These are phyloP conservation scores for Ustilago loliicola DNA, from an alignment of 1,284 basidiomycete species.

Conservation along the genomic window DNA sequence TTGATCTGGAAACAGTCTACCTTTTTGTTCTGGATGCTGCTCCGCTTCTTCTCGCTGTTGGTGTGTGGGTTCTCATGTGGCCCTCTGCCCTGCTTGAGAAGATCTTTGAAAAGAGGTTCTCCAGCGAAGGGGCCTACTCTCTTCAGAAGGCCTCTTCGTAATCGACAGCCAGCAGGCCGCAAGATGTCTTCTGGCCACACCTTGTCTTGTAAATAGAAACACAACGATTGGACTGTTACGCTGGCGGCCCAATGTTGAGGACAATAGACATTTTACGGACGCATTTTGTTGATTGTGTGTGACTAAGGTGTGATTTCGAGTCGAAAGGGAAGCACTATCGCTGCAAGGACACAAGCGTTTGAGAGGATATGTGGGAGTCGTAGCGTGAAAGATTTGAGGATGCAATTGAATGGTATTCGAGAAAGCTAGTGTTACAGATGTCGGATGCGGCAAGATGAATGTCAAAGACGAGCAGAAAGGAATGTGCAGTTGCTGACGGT, in stretches of 20 bases:
- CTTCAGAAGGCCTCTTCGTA: constrained; percentile 19
- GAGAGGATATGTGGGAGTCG: background rate
- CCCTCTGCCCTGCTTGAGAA: constrained; percentile 38
- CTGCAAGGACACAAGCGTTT: background rate
- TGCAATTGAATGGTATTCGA: constrained; percentile 20
- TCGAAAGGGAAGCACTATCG: background rate
- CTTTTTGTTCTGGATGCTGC: constrained; percentile 53
- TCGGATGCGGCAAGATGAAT: background rate
- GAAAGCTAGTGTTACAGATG: constrained; percentile 30
- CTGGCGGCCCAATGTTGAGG: background rate
- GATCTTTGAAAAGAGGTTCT: constrained; percentile 30
- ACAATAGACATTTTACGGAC: background rate
- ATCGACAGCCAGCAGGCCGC: background rate
- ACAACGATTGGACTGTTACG: background rate
- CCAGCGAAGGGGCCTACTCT: background rate
- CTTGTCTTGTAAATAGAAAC: background rate
- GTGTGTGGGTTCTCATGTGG: constrained; percentile 52
- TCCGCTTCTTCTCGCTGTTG: constrained; percentile 50
- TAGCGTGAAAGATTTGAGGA: background rate
- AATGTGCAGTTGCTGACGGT: background rate
- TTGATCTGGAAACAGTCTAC: constrained; percentile 24
- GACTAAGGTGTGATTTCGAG: background rate
- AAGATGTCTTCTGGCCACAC: background rate
- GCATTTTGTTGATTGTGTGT: background rate
- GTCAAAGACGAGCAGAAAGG: background rate